These are phyloP conservation scores for Boletellus ananiceps DNA, from an alignment of 768 basidiomycete genomes.

Conservation along the genomic window DNA sequence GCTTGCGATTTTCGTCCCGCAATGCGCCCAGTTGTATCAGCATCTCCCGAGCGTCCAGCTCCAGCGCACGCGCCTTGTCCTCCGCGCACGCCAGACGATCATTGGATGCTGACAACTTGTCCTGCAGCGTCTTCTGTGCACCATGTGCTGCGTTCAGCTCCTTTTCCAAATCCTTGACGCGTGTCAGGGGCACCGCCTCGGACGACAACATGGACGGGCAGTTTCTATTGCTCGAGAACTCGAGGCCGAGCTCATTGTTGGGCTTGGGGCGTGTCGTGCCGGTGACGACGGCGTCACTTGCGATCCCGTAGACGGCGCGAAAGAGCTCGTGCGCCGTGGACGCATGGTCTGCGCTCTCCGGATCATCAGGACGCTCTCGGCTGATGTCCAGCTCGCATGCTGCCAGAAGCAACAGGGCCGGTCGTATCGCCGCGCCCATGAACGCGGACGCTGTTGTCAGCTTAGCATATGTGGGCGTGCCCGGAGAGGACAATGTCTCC, in stretches of 20 bases:
- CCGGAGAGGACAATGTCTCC: slow-evolving; percentile 3
- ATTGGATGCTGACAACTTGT: slow-evolving; percentile 16
- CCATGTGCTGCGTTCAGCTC: slow-evolving; percentile 18
- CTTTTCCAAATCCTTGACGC: slow-evolving; percentile 21
- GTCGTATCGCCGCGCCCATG: slow-evolving; percentile 19
- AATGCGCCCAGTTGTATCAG: slow-evolving; percentile 15
- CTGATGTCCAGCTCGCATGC: slow-evolving; percentile 32
- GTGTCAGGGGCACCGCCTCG: slow-evolving; percentile 6
- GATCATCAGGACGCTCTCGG: slow-evolving; percentile 19
- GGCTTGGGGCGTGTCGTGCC: slow-evolving; percentile 9
- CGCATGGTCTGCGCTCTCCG: slow-evolving; percentile 19
- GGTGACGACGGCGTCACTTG: slow-evolving; percentile 18
- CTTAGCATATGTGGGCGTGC: slow-evolving; percentile 7
- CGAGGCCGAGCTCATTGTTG: slow-evolving; percentile 24
- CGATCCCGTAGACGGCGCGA: slow-evolving; percentile 27
- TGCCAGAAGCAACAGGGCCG: slow-evolving; percentile 29
- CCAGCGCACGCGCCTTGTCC: slow-evolving; percentile 12
- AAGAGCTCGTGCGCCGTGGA: slow-evolving; percentile 27
- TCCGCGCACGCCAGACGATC: slow-evolving; percentile 14
- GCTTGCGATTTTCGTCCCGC: slow-evolving; percentile 16
- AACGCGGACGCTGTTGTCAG: slow-evolving; percentile 6
- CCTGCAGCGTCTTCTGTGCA: slow-evolving; percentile 16
- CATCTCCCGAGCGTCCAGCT: slow-evolving; percentile 21
- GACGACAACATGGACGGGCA: background rate
- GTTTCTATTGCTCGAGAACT: slow-evolving; percentile 16